These are phyloP conservation scores for Ophiocordyceps camponoti-floridani DNA, from an alignment of 2,329 filamentous ascomycete genomes.

Conservation along the genomic window DNA sequence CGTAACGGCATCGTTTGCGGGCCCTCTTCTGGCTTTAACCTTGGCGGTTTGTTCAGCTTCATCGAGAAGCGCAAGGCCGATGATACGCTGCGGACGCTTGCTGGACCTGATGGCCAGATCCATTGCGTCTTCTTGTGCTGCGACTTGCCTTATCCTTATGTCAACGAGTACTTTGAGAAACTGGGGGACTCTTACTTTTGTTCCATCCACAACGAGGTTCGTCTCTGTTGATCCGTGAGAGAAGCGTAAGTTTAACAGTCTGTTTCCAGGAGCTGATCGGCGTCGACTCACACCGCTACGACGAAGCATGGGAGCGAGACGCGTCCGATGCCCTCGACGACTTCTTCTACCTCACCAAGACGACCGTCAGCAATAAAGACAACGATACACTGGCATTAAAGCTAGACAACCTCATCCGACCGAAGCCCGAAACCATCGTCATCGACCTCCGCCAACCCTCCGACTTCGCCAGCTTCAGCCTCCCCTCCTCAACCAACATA, in stretches of 20 bases:
- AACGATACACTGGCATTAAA: constrained; percentile 2
- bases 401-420: constrained; percentile 3
- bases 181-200: constrained; percentile 29
- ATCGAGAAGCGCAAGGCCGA: constrained; percentile 27
- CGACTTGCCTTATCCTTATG: constrained; percentile 45
- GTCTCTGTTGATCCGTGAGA: background rate
- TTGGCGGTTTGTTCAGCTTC: constrained; percentile 31
- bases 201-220: constrained; percentile 23
- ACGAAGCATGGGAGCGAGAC: constrained; percentile 31
- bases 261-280: constrained; percentile 20
- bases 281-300: constrained; percentile 32
- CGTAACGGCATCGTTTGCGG: constrained; percentile 40
- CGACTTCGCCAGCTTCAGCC: constrained; percentile 23
- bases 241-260: background rate
- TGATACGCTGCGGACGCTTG: constrained; percentile 23
- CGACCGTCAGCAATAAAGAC: constrained; percentile 1
- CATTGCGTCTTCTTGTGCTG: constrained; percentile 43
- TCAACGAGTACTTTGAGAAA: constrained; percentile 41
- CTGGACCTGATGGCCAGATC: constrained; percentile 24
- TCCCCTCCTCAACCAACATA: constrained; percentile 25
- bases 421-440: constrained; percentile 13
- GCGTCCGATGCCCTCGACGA: constrained; percentile 17
- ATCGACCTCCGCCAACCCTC: constrained; percentile 23
- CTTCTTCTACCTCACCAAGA: constrained; percentile 9
- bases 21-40: constrained; percentile 41